Evolutionary conservation across 192 early-diverging fungal species (phyloP), one percentile per base, ranked within the genome.

Genomic region (Phycomyces blakesleeanus): DNA sequence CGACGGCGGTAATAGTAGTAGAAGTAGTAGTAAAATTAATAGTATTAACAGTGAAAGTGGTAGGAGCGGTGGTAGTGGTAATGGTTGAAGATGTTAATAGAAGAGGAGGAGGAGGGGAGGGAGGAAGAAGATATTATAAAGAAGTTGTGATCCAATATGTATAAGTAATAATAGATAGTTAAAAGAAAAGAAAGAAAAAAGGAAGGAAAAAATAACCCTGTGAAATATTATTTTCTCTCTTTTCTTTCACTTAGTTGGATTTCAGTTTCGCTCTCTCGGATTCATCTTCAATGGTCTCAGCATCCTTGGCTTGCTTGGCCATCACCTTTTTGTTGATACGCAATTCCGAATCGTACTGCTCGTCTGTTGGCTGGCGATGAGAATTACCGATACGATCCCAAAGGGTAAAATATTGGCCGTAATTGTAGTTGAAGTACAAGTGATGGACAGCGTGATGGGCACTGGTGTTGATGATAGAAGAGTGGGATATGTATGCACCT

Each of bases 401-500:
- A n/a, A 98, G 63, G 12, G 96, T 98, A 20, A 92, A 93, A 75
- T 96, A 98, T 79, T 99, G 97, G 2, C 97, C 97, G 69, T 94
- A 99, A 81, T 99, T 99, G 85, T 97, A 99, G 83, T 97, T 96
- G 76, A 99, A 99, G 78, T 99, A 95, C 50, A 95, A 69, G 67
- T 99, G 97, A 68, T 99, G 97, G 29, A 99, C 86, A n/a, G 92
- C 87, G 69, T 99, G 97, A 69, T 99, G 97, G 9, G 97, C 97
- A 2, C 92, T 87, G 15, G 89, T 85, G 71, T 97, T 97, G 63
- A 97, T 83, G 41, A 87, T 67, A 0, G 80, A 62, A 57, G 86
- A 83, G 54, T 76, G 79, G 15, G 88, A 75, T 15, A 95, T 62
- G 62, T 91, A 95, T 54, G 87, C 85, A 26, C 92, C 78, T 79